Base-by-base conservation (phyloP, 495 filamentous ascomycete genomes). In the Penicillium atrosanguineum region DNA sequence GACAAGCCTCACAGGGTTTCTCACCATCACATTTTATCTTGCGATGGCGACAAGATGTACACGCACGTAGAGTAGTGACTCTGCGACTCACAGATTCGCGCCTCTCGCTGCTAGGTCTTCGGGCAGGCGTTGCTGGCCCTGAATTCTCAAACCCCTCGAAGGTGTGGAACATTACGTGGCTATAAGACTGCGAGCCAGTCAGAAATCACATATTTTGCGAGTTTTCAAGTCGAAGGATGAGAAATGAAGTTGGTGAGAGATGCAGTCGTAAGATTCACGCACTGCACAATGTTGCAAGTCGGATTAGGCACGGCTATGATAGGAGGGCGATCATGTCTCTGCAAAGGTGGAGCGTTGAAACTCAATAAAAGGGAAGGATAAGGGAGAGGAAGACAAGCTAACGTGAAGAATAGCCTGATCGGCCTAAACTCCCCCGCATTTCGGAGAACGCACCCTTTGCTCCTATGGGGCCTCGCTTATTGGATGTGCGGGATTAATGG, bases 21-120 rank as follows among this genome's bases (percentile, higher is more conserved):
- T 72, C 69, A 16, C 75, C 75, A 48, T 78, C 71, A 42, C 75
- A 78, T 59, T 74, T 75, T 50, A 78, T 77, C 52, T 78, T 78
- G 25, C 75, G 74, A 60, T 73, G 74, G 18, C 74, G 65, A 54
- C 75, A 78, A 18, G 69, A 74, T 21, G 73, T 74, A 52, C 75
- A 78, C 21, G 75, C 75, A 12, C 69, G 73, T 20, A 73, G 57
- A 7, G 70, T 75, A 7, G 72, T 73, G 25, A 72, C 67, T 38
- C 72, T 65, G 7, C 72, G 65, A 37, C 68, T 63, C 25, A 72
- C 60, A 0, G 71, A 74, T n/a, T 64, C 66, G 18, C 69, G 71
- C 3, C 71, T 67, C 45, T 74, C 68, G 16, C 46, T 56, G 11
- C 40, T 61, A 20, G 68, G 63, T 38, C 62, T 60, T 34, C 64